phyloP scores from a whole-genome alignment of 495 filamentous ascomycete species.

The Lasiosphaeriaceae sp. region DNA sequence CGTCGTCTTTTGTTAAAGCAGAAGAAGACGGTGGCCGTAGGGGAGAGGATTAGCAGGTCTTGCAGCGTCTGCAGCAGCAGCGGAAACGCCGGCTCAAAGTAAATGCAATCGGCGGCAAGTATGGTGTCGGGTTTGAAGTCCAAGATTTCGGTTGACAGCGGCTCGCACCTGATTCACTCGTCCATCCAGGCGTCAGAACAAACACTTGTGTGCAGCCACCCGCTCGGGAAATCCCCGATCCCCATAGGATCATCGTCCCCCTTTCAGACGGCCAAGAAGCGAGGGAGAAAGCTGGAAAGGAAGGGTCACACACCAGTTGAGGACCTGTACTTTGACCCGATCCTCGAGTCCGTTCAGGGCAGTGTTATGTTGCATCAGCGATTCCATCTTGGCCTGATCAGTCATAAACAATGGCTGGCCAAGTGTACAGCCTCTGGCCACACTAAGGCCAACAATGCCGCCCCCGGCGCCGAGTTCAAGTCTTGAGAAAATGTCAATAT shows the following conservation, averaged over 20 bases:
- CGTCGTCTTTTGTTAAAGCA: conserved; percentile 88
- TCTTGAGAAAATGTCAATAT: conserved; percentile 42
- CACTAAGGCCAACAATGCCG: conserved; percentile 74
- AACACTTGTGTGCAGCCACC: conserved; percentile 5
- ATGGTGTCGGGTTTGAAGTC: conserved; percentile 65
- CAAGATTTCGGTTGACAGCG: conserved; percentile 44
- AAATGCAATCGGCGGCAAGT: conserved; percentile 93
- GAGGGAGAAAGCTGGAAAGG: neutral
- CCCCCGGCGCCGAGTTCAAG: conserved; percentile 91
- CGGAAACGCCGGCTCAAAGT: conserved; percentile 93
- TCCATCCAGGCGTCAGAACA: conserved; percentile 19
- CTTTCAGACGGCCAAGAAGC: neutral
- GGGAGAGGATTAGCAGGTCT: conserved; percentile 50
- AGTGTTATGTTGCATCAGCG: conserved; percentile 81
- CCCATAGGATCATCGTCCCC: conserved; percentile 1
- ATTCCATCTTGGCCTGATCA: conserved; percentile 79
- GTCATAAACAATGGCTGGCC: conserved; percentile 64
- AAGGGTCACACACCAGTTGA: conserved; percentile 62
- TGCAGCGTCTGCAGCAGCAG: conserved; percentile 75
- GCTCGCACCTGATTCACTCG: conserved; percentile 47
- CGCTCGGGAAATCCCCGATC: neutral
- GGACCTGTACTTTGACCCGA: conserved; percentile 55
- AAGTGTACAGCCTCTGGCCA: conserved; percentile 55
- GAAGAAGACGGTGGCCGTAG: conserved; percentile 74
- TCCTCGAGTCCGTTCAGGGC: conserved; percentile 65